Evolutionary conservation across 495 filamentous ascomycete genomes (phyloP), one percentile per base, ranked within the genome.

Genomic region (Lasiosphaeria hispida): DNA sequence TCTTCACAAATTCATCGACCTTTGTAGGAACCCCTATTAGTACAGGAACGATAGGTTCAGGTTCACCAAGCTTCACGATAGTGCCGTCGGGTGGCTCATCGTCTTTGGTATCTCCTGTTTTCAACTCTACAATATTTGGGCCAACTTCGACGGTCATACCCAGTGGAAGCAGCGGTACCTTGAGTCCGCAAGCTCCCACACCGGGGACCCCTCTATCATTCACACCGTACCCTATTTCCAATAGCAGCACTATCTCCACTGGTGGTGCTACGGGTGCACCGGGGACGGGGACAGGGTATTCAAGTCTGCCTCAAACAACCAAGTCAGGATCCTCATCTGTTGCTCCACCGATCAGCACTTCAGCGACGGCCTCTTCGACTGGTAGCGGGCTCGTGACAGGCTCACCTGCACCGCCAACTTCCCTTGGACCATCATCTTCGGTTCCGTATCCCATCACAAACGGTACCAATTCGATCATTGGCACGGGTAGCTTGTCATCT

Each of bases 1-100:
- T 65, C 5, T 41, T 65, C 0, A 57, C 52, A 15, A 72, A 69
- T 51, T 60, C 63, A 17, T 66, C 61, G 9, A 50, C 35, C 10
- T 36, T 18, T 36, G 14, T 33, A 3, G 17, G 19, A 5, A 8
- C 8, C 3, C 7, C 17, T 11, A 23, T 13, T 11, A 33, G 56
- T 23, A 34, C 48, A 36, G 34, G 30, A 53, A 43, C 33, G 9
- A 33, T 34, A n/a, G 39, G 48, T 6, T 13, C 3, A 3, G 5
- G 19, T 11, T 14, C 14, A 14, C 15, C 47, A 8, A 33, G 23
- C 8, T 49, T 15, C 23, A 15, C 47, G 5, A 36, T 6, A 13
- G 13, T 14, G 2, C n/a, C 23, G 5, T 7, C 47, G 3, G 10
- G 33, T 11, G 47, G 47, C 15, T 36, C n/a, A 10, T 33, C 47